phyloP scores from a whole-genome alignment of 2,329 filamentous ascomycete genomes.

The Aspergillus novofumigatus region DNA sequence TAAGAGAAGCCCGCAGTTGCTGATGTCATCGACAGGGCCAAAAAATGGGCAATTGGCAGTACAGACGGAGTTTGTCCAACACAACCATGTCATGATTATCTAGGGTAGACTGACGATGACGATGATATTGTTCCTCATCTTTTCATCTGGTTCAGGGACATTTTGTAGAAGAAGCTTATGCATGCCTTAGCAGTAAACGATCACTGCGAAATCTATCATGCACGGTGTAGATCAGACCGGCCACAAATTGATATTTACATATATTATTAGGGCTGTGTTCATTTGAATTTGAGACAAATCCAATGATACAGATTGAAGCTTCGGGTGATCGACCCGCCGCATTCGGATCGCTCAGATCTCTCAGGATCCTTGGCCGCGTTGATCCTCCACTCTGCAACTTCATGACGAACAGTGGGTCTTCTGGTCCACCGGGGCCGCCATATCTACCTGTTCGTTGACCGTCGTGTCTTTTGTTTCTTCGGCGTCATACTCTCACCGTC shows the following conservation, averaged over 20 bases:
- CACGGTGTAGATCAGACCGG: not conserved
- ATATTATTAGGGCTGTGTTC: not conserved
- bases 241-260: not conserved
- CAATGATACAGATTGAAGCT: not conserved
- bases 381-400: slow-evolving; percentile 6
- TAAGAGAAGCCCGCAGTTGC: not conserved
- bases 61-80: not conserved
- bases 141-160: not conserved
- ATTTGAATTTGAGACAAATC: not conserved
- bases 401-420: slow-evolving; percentile 14
- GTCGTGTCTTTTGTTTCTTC: slow-evolving; percentile 25
- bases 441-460: slow-evolving; percentile 3
- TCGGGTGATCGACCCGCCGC: slow-evolving; percentile 6
- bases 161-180: not conserved
- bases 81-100: not conserved
- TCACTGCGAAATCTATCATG: not conserved
- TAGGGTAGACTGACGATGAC: not conserved
- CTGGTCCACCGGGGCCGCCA: not conserved
- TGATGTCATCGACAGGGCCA: slow-evolving; percentile 17
- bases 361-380: not conserved
- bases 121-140: not conserved
- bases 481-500: slow-evolving; percentile 13
- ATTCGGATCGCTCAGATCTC: slow-evolving; percentile 4
- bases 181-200: not conserved
- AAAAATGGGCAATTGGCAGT: not conserved